Evolutionary conservation across 768 basidiomycete genomes (phyloP), one percentile per base, ranked within the genome.

Genomic region (Termitomyces sp.): DNA sequence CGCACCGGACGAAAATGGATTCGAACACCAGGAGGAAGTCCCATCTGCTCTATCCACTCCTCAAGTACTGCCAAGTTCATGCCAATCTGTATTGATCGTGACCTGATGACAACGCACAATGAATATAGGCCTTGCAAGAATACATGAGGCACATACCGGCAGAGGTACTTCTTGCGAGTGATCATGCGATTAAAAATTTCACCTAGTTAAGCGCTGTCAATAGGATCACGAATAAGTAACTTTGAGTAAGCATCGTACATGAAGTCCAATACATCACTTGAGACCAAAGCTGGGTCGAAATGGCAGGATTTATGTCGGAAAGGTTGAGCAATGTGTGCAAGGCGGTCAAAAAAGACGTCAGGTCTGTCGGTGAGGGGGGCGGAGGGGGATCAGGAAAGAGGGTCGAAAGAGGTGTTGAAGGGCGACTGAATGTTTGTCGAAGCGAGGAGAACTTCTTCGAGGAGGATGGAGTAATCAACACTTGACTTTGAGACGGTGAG

Each of bases 181-280:
- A 94, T 74, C 39, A 94, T 79, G 42, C 92, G 86, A 70, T 94
- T 94, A 75, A 94, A 93, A 45, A 89, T 82, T 74, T 93, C 91
- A 70, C 91, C 91, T 93, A 60, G 62, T 60, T n/a, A 63, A 64
- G 36, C 49, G 59, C 58, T 53, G 66, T 55, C 28, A 55, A 55
- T n/a, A 42, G 33, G 32, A n/a, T 8, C 13, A 15, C 39, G 3
- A 33, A 15, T 39, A 1, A 33, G 48, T n/a, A n/a, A n/a, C n/a
- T 40, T 55, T 20, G 35, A 58, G 32, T 44, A 13, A 35, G 24
- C 67, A n/a, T 72, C 88, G 80, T 80, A 92, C 94, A 93, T 24
- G 94, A 89, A 57, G 94, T 90, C 97, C 97, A 99, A 71, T 96
- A 98, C 79, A 97, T 89, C n/a, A 97, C 87, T 74, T 99, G 97